A percentile compares a stretch with the other conserved stretches of the same genome.
These are phyloP conservation scores for Beta macrorhiza DNA, from an alignment of 179 eudicot species.

Conservation along the genomic window DNA sequence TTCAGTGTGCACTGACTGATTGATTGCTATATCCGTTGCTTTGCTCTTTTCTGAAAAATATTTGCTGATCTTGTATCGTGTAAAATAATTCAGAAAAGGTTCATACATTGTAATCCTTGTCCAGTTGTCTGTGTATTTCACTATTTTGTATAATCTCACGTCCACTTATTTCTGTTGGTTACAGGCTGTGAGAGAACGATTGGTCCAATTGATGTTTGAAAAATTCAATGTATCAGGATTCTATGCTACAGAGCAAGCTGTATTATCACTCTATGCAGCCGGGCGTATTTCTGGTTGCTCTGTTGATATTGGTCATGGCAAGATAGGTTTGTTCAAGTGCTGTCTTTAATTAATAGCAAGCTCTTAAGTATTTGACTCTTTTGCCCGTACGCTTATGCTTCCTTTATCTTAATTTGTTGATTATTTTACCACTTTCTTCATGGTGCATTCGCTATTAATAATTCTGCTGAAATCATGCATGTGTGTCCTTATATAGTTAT, in stretches of 20 bases:
- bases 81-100: background rate
- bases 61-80: background rate
- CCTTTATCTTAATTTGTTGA: background rate
- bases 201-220: conserved; percentile 97
- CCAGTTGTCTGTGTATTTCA: too few species aligned
- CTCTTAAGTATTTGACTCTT: conserved; percentile 4
- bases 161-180: conserved; percentile 19
- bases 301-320: conserved; percentile 97
- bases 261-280: conserved; percentile 89
- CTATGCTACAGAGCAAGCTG: conserved; percentile 95
- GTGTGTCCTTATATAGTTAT: background rate
- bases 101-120: background rate
- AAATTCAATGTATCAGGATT: conserved; percentile 91
- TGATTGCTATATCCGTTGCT: background rate
- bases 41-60: background rate
- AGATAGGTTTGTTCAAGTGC: conserved; percentile 58
- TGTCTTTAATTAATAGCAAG: background rate
- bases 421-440: background rate
- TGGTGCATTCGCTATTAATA: background rate
- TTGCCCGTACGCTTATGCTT: background rate
- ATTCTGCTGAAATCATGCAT: background rate
- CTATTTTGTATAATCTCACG: background rate
- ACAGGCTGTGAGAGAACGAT: conserved; percentile 80
- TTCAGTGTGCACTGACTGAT: background rate
- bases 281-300: conserved; percentile 98